Percentiles rank a stretch among this genome's conserved stretches.
Conservation (phyloP, 2,329 filamentous ascomycete species). For the Xylaria sp. region DNA sequence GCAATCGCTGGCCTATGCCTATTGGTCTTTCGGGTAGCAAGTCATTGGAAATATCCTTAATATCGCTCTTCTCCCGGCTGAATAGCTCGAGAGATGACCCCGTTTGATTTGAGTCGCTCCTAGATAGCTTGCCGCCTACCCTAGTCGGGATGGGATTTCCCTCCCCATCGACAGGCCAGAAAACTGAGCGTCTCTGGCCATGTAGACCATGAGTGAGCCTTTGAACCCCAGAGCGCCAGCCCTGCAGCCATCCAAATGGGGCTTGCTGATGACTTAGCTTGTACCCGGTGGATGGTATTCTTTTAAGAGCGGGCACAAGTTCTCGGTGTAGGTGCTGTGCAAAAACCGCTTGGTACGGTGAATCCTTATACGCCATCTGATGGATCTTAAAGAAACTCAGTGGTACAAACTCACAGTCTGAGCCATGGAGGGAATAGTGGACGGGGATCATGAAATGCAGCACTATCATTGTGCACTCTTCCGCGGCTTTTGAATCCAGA, state of each 20-base stretch:
- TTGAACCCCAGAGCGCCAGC: slow-evolving; percentile 1
- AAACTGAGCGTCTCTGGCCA: slow-evolving; percentile 26
- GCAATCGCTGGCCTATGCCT: slow-evolving; percentile 32
- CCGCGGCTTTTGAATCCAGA: slow-evolving; percentile 31
- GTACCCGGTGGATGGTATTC: slow-evolving; percentile 39
- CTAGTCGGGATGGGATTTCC: slow-evolving; percentile 47
- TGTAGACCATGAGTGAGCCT: slow-evolving; percentile 16
- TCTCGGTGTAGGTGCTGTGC: slow-evolving; percentile 69
- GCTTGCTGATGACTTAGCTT: slow-evolving; percentile 27
- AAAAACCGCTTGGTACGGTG: slow-evolving; percentile 67
- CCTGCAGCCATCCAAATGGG: neutral
- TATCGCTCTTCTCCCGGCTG: slow-evolving; percentile 32
- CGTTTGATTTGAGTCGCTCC: slow-evolving; percentile 45
- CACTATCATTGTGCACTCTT: slow-evolving; percentile 57
- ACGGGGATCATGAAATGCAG: slow-evolving; percentile 72
- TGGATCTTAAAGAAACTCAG: slow-evolving; percentile 73
- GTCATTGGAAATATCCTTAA: slow-evolving; percentile 27
- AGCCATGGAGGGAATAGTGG: slow-evolving; percentile 62
- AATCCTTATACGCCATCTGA: slow-evolving; percentile 68
- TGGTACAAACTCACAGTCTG: slow-evolving; percentile 68
- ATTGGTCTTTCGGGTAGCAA: slow-evolving; percentile 29
- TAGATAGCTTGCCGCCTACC: slow-evolving; percentile 41
- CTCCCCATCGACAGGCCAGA: slow-evolving; percentile 46
- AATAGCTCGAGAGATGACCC: slow-evolving; percentile 51
- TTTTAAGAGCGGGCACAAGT: slow-evolving; percentile 50